Evolutionary conservation across 768 basidiomycete genomes (phyloP).

Genomic region (Lentinula sp.): DNA sequence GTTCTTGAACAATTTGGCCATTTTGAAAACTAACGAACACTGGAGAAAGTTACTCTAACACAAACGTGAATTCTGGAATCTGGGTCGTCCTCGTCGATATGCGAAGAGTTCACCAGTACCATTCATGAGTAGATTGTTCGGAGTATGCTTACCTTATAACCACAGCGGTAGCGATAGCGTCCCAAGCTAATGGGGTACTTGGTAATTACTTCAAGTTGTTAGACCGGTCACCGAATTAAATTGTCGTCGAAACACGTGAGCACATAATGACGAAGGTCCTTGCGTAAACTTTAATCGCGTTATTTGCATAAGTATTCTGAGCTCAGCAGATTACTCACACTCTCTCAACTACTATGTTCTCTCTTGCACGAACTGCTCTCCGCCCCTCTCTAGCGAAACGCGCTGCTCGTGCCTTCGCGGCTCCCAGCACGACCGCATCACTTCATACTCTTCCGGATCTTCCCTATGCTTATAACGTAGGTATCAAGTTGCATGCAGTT

Average conservation of each 20-base stretch:
- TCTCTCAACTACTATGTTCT: slow-evolving; percentile 35
- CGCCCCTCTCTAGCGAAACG: slow-evolving; percentile 28
- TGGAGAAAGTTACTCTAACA: too few species aligned
- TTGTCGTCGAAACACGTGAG: not conserved
- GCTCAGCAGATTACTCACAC: not conserved
- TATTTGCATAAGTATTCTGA: not conserved
- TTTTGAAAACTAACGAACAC: not conserved
- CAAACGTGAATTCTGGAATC: too few species aligned
- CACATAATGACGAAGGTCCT: not conserved
- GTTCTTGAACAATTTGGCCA: not conserved
- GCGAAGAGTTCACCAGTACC: too few species aligned
- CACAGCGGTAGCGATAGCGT: too few species aligned
- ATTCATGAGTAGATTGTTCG: too few species aligned
- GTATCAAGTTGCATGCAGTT: slow-evolving; percentile 16
- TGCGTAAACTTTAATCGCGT: not conserved
- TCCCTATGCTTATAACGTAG: slow-evolving; percentile 75
- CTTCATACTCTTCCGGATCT: slow-evolving; percentile 74
- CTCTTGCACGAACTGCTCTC: slow-evolving; percentile 34
- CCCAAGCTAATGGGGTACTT: too few species aligned
- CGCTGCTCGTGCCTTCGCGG: slow-evolving; percentile 35
- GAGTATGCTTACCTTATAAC: too few species aligned
- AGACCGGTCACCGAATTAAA: too few species aligned
- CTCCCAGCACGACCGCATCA: slow-evolving; percentile 33
- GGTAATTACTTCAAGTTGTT: too few species aligned
- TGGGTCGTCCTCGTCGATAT: too few species aligned